Percentiles rank a stretch among this genome's conserved stretches.
Conservation (phyloP, 345 rosid species). For the Nasturtium officinale region DNA sequence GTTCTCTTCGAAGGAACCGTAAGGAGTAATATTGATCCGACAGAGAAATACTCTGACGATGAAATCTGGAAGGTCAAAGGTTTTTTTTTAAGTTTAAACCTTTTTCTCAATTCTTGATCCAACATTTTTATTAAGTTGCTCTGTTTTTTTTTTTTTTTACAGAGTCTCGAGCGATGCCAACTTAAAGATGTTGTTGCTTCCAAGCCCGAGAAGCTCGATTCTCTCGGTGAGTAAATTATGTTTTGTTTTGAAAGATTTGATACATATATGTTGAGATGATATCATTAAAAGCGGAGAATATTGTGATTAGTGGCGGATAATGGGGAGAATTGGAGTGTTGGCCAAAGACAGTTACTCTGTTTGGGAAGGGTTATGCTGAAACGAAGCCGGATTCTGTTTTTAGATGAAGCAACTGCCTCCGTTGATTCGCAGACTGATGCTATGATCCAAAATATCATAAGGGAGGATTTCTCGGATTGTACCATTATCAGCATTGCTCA, state of each 20-base stretch:
- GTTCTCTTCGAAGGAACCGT: constrained; percentile 97
- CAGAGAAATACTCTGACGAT: constrained; percentile 76
- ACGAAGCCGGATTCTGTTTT: constrained; percentile 68
- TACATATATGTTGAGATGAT: neutral
- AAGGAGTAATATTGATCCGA: constrained; percentile 89
- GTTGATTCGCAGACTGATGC: constrained; percentile 96
- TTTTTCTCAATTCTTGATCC: neutral
- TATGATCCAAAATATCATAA: constrained; percentile 80
- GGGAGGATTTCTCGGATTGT: constrained; percentile 78
- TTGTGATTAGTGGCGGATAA: constrained; percentile 66
- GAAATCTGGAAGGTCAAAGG: constrained; percentile 85
- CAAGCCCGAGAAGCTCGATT: constrained; percentile 81
- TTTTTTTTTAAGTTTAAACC: neutral
- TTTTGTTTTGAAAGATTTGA: neutral
- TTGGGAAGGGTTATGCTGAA: constrained; percentile 90
- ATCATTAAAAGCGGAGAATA: neutral
- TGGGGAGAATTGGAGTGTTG: constrained; percentile 98
- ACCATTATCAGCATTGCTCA: constrained; percentile 97
- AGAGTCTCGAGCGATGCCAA: constrained; percentile 94
- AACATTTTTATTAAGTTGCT: constrained; percentile 2
- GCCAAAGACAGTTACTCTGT: constrained; percentile 94
- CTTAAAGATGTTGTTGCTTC: constrained; percentile 72
- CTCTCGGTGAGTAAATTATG: constrained; percentile 55
- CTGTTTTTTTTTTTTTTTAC: neutral
- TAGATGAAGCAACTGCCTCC: constrained; percentile 97